phyloP scores from a whole-genome alignment of 169 alveolate genomes.

The Plasmodium fragile region DNA sequence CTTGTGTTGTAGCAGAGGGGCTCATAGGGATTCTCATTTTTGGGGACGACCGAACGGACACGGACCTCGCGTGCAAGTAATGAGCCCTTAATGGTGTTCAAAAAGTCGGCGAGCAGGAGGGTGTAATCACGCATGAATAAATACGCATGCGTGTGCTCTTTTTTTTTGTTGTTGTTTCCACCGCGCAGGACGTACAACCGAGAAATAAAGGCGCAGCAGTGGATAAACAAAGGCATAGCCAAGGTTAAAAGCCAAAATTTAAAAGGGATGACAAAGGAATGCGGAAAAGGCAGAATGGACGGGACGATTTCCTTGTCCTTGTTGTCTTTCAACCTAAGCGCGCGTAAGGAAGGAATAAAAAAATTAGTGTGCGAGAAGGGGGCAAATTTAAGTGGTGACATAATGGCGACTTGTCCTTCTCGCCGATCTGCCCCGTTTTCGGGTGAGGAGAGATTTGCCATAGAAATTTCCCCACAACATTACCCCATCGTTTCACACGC shows the following conservation, averaged over 20 bases:
- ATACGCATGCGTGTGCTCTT: neutral
- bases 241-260: constrained; percentile 27
- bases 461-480: neutral
- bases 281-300: neutral
- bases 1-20: constrained; percentile 13
- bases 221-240: constrained; percentile 74
- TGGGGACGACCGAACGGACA: constrained; percentile 62
- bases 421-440: neutral
- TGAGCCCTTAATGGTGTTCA: neutral
- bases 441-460: neutral
- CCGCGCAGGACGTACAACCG: constrained; percentile 36
- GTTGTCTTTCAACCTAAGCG: constrained; percentile 46
- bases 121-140: neutral
- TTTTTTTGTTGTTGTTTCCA: neutral
- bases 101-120: neutral
- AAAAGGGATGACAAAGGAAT: neutral
- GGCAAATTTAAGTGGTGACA: neutral
- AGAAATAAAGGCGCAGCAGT: constrained; percentile 60
- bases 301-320: constrained; percentile 22
- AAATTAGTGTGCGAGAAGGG: neutral
- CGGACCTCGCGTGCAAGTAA: constrained; percentile 47
- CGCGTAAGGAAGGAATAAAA: constrained; percentile 19
- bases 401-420: neutral
- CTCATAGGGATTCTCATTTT: constrained; percentile 46
- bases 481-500: neutral